Conservation (phyloP, 305 asterid genomes). For the Petunia hybrid region DNA sequence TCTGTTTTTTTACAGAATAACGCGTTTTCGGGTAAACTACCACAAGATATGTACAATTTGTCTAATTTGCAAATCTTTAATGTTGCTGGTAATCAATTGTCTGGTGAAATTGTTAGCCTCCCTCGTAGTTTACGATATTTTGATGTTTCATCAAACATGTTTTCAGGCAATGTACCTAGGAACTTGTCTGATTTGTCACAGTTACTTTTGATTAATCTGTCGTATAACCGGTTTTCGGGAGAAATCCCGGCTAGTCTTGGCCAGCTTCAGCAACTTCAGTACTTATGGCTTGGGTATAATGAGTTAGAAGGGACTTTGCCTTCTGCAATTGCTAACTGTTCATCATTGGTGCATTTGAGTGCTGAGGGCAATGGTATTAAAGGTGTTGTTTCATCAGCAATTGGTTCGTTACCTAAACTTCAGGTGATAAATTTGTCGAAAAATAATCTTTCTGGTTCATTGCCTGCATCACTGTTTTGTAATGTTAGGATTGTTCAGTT, state of each 20-base stretch:
- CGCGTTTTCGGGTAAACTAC: slow-evolving; percentile 53
- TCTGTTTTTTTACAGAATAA: slow-evolving; percentile 62
- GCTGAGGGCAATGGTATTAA: slow-evolving; percentile 66
- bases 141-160: slow-evolving; percentile 66
- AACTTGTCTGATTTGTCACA: slow-evolving; percentile 45
- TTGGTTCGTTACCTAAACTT: slow-evolving; percentile 58
- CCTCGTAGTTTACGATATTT: slow-evolving; percentile 54
- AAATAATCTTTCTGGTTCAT: slow-evolving; percentile 63
- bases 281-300: slow-evolving; percentile 70
- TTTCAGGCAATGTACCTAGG: slow-evolving; percentile 59
- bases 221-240: slow-evolving; percentile 62
- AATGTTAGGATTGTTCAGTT: slow-evolving; percentile 54
- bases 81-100: slow-evolving; percentile 57
- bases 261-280: slow-evolving; percentile 55
- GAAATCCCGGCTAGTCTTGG: slow-evolving; percentile 68
- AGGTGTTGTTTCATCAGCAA: slow-evolving; percentile 70
- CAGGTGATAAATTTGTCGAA: slow-evolving; percentile 58
- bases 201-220: slow-evolving; percentile 60
- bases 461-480: slow-evolving; percentile 67
- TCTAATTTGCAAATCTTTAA: slow-evolving; percentile 53
- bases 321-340: slow-evolving; percentile 71
- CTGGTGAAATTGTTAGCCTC: slow-evolving; percentile 58
- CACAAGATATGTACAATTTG: slow-evolving; percentile 56
- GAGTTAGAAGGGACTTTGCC: slow-evolving; percentile 65
- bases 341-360: slow-evolving; percentile 68